Evolutionary conservation across 2,329 filamentous ascomycete species (phyloP).

Genomic region (Penicillium sp.): DNA sequence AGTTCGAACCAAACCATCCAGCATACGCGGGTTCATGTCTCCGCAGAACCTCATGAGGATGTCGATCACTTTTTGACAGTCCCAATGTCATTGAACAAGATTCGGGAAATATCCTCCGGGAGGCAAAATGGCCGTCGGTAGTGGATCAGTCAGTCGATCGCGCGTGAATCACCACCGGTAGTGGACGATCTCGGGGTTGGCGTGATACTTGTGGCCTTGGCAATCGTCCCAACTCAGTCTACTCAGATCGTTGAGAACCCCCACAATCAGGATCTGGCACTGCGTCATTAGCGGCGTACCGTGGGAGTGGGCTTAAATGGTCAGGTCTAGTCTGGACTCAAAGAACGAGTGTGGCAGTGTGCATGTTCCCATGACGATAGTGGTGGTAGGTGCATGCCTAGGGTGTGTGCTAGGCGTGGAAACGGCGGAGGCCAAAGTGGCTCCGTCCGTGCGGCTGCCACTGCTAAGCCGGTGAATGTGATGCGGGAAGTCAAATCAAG

Average conservation of each 20-base stretch:
- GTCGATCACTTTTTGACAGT: neutral
- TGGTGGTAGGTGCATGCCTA: neutral
- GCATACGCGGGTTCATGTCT: neutral
- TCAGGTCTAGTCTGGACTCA: neutral
- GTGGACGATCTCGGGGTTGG: constrained; percentile 2
- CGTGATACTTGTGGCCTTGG: constrained; percentile 10
- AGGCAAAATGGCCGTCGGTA: neutral
- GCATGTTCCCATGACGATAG: constrained; percentile 1
- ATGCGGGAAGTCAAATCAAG: neutral
- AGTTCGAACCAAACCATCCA: neutral
- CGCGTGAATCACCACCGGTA: neutral
- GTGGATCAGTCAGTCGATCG: neutral
- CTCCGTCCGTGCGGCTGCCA: neutral
- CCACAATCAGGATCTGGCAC: constrained; percentile 14
- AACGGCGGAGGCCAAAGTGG: constrained; percentile 2
- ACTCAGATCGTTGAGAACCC: constrained; percentile 14
- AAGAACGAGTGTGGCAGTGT: too few relatives aligned
- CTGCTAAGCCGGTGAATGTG: neutral
- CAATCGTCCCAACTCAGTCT: constrained; percentile 1
- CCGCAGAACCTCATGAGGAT: neutral
- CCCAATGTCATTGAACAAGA: neutral
- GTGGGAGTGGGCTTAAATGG: constrained; percentile 5
- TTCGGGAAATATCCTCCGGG: neutral
- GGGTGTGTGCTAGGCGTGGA: neutral
- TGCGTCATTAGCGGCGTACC: constrained; percentile 12